Evolutionary conservation across 2,329 filamentous ascomycete genomes (phyloP).

Genomic region (Coniosporium tulheliwenetii): DNA sequence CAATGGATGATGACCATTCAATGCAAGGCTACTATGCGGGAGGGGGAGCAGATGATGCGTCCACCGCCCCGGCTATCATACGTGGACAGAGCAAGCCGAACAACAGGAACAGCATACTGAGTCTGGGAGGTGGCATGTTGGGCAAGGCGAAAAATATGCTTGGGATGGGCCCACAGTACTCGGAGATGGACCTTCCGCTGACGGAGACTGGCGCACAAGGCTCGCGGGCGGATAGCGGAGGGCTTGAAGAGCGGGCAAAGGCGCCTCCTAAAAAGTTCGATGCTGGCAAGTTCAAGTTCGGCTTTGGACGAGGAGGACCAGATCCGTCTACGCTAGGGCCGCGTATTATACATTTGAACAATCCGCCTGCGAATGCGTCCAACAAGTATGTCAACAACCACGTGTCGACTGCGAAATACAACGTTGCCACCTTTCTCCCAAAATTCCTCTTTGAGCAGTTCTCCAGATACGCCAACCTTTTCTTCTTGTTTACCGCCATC

Average conservation of each 20-base stretch:
- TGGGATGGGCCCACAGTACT: conserved; percentile 75
- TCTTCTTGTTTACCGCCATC: conserved; percentile 94
- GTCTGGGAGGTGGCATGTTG: conserved; percentile 72
- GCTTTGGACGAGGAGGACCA: conserved; percentile 67
- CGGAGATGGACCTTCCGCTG: conserved; percentile 93
- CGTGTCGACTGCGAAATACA: conserved; percentile 96
- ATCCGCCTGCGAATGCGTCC: conserved; percentile 73
- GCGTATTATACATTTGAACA: conserved; percentile 89
- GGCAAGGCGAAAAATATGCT: conserved; percentile 81
- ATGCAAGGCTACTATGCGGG: conserved; percentile 63
- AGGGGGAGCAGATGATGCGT: conserved; percentile 40
- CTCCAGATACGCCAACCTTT: conserved; percentile 96
- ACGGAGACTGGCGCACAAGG: conserved; percentile 54
- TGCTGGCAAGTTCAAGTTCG: conserved; percentile 75
- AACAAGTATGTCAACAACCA: conserved; percentile 95
- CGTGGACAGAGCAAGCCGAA: conserved; percentile 40
- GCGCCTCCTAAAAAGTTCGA: conserved; percentile 43
- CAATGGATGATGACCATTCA: conserved; percentile 60
- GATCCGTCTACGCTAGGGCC: conserved; percentile 87
- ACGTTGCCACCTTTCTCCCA: conserved; percentile 76
- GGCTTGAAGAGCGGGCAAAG: conserved; percentile 20
- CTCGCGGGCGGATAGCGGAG: conserved; percentile 18
- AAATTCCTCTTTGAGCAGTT: conserved; percentile 98
- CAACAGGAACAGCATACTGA: conserved; percentile 78
- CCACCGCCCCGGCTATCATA: conserved; percentile 27